phyloP scores from a whole-genome alignment of 2,329 filamentous ascomycete species.

The Sodiomyces alkalinus region DNA sequence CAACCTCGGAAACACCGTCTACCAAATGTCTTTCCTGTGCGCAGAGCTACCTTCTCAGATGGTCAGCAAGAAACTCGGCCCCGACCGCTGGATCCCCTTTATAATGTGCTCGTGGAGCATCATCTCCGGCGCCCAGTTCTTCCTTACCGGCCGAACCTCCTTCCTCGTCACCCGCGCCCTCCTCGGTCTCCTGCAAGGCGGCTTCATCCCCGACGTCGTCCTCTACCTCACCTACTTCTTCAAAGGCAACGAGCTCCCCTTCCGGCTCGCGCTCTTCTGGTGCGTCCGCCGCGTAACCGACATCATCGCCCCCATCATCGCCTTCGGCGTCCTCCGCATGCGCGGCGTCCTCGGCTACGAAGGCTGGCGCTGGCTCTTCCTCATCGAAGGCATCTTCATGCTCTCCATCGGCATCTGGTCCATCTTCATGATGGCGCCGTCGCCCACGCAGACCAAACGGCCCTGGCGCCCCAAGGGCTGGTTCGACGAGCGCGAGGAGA shows the following conservation, averaged over 20 bases:
- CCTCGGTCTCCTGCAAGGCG: constrained; percentile 26
- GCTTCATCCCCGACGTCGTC: constrained; percentile 22
- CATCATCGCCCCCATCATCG: constrained; percentile 13
- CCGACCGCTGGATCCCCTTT: constrained; percentile 16
- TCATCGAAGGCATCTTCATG: constrained; percentile 10
- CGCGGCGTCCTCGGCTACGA: constrained; percentile 11
- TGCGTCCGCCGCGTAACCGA: constrained; percentile 12
- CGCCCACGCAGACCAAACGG: constrained; percentile 22
- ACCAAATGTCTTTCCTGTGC: constrained; percentile 34
- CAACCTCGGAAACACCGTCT: constrained; percentile 40
- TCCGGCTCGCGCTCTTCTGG: constrained; percentile 13
- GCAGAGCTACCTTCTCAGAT: constrained; percentile 48
- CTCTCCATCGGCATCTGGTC: constrained; percentile 13
- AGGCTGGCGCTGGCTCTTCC: constrained; percentile 13
- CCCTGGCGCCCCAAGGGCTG: constrained; percentile 35
- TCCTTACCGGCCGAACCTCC: constrained; percentile 19
- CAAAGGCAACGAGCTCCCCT: constrained; percentile 12
- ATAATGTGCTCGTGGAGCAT: constrained; percentile 10
- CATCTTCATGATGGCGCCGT: constrained; percentile 16
- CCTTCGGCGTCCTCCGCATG: constrained; percentile 14
- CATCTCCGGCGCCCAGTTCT: constrained; percentile 10
- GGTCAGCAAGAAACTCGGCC: constrained; percentile 33
- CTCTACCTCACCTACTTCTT: constrained; percentile 14
- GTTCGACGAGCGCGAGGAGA: constrained; percentile 41
- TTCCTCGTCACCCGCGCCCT: constrained; percentile 23